These are phyloP conservation scores for Mycena capillaripes DNA, from an alignment of 768 basidiomycete genomes.

Conservation along the genomic window DNA sequence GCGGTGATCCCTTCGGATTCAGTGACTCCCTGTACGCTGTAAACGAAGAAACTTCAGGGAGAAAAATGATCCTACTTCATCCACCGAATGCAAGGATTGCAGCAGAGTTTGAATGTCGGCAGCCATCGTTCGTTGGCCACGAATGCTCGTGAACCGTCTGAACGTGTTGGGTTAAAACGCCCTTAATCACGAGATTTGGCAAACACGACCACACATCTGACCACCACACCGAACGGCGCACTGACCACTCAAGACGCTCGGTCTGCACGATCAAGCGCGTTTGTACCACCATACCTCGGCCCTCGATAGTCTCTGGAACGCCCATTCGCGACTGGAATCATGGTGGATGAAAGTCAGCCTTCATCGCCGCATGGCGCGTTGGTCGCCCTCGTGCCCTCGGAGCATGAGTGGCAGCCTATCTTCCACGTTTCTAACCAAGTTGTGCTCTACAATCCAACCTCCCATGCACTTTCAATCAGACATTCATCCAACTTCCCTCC, in stretches of 20 bases:
- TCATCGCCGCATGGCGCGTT: constrained; percentile 32
- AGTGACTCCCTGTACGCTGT: background rate
- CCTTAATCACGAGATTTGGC: too few species aligned
- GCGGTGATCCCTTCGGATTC: constrained; percentile 45
- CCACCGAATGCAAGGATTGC: background rate
- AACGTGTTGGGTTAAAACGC: too few species aligned
- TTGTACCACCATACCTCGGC: background rate
- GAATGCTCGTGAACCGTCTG: too few species aligned
- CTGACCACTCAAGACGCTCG: background rate
- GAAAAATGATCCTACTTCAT: background rate
- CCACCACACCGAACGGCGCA: background rate
- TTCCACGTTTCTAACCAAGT: constrained; percentile 88
- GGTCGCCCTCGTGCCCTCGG: constrained; percentile 31
- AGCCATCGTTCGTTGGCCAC: too few species aligned
- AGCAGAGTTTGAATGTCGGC: constrained; percentile 15
- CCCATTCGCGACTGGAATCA: background rate
- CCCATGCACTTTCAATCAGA: constrained; percentile 83
- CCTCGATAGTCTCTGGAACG: background rate
- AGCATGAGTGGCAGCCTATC: constrained; percentile 79
- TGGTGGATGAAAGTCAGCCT: constrained; percentile 25
- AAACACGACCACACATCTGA: too few species aligned
- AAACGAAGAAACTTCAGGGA: background rate
- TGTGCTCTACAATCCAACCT: constrained; percentile 89
- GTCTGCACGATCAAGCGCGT: background rate
- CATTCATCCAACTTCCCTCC: constrained; percentile 46